These are phyloP conservation scores for Phytophthora brassicae DNA, from an alignment of 352 stramenopile species.

Conservation along the genomic window DNA sequence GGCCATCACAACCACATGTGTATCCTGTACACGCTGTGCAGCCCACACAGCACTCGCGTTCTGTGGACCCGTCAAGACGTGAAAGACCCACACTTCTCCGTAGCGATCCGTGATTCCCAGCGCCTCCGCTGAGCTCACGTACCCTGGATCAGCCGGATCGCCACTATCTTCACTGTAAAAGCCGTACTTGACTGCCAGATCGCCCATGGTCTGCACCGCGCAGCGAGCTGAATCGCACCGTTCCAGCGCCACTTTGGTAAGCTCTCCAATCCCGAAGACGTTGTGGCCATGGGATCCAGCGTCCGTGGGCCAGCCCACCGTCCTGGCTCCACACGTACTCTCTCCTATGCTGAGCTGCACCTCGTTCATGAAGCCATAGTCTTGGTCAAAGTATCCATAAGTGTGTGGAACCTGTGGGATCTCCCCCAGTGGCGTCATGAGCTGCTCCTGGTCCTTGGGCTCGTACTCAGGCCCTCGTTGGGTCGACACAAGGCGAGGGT, in stretches of 20 bases:
- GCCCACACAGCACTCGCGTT: slow-evolving; percentile 93
- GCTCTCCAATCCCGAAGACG: slow-evolving; percentile 90
- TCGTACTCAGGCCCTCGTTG: slow-evolving; percentile 75
- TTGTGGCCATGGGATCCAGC: slow-evolving; percentile 73
- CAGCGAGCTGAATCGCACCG: slow-evolving; percentile 84
- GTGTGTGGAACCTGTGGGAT: slow-evolving; percentile 91
- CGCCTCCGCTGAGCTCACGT: slow-evolving; percentile 78
- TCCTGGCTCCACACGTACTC: slow-evolving; percentile 89
- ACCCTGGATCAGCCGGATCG: slow-evolving; percentile 51
- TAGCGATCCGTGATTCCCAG: slow-evolving; percentile 88
- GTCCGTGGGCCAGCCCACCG: slow-evolving; percentile 68
- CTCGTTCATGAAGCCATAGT: slow-evolving; percentile 96
- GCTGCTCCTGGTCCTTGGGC: slow-evolving; percentile 34
- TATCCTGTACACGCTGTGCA: slow-evolving; percentile 91
- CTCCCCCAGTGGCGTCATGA: slow-evolving; percentile 73
- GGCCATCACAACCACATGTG: slow-evolving; percentile 88
- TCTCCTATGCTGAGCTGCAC: slow-evolving; percentile 93
- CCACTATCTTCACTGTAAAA: slow-evolving; percentile 93
- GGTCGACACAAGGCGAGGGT: slow-evolving; percentile 67
- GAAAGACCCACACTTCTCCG: slow-evolving; percentile 94
- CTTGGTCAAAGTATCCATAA: slow-evolving; percentile 93
- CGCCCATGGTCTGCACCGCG: slow-evolving; percentile 90
- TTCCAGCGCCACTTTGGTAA: slow-evolving; percentile 92
- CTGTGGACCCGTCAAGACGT: slow-evolving; percentile 91
- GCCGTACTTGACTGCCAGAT: slow-evolving; percentile 91